These are phyloP conservation scores for Dryas drummondii DNA, from an alignment of 306 rosid species.

Conservation along the genomic window DNA sequence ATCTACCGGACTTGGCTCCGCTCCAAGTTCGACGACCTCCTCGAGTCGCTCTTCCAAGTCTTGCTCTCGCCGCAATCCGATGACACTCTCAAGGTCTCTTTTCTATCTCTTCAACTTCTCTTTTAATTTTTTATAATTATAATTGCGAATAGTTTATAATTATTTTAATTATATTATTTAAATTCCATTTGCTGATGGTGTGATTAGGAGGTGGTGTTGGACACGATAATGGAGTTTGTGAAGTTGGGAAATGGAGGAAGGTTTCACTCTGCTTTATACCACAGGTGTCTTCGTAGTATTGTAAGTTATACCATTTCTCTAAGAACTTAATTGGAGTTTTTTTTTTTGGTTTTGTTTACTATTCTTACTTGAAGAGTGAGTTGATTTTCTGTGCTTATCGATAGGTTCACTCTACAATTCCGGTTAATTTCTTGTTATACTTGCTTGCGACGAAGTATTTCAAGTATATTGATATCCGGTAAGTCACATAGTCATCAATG, in stretches of 20 bases:
- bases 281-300: constrained; percentile 57
- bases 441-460: constrained; percentile 72
- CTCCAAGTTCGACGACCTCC: constrained; percentile 74
- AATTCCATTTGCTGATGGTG: neutral
- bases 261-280: constrained; percentile 76
- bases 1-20: constrained; percentile 80
- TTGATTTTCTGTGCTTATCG: neutral
- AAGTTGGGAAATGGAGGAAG: constrained; percentile 61
- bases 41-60: constrained; percentile 52
- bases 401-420: constrained; percentile 47
- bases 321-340: neutral
- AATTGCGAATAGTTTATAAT: neutral
- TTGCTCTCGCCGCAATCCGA: constrained; percentile 49
- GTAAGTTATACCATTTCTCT: constrained; percentile 41
- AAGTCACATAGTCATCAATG: constrained; percentile 23
- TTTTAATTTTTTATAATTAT: neutral
- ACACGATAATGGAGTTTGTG: constrained; percentile 82
- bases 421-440: constrained; percentile 40
- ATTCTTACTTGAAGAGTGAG: neutral
- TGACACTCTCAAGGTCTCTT: constrained; percentile 52
- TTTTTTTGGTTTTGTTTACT: neutral
- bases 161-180: neutral
- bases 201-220: constrained; percentile 67
- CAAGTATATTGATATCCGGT: constrained; percentile 77
- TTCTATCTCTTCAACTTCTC: neutral